These are phyloP conservation scores for Agaricus subrufescens DNA, from an alignment of 768 basidiomycete genomes.

Conservation along the genomic window DNA sequence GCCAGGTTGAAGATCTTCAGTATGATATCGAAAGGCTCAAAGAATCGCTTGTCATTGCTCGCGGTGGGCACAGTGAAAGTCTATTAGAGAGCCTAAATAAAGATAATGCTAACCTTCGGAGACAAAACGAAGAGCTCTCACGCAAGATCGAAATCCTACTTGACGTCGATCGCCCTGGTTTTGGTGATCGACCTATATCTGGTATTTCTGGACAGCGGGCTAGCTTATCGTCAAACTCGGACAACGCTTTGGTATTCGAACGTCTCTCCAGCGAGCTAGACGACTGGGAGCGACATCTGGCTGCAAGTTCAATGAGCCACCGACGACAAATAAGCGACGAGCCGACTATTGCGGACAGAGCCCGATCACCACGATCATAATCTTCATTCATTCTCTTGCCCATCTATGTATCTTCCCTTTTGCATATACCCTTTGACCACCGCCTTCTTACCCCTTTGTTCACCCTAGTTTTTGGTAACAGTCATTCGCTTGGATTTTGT, in stretches of 20 bases:
- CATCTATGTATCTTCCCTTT: constrained; percentile 14
- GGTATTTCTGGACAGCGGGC: constrained; percentile 51
- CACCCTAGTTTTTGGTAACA: constrained; percentile 19
- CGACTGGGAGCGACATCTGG: constrained; percentile 79
- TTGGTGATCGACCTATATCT: constrained; percentile 58
- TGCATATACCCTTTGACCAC: constrained; percentile 45
- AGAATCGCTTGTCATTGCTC: constrained; percentile 66
- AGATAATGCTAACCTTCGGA: constrained; percentile 75
- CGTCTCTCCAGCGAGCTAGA: constrained; percentile 78
- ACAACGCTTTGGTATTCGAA: constrained; percentile 73
- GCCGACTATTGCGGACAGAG: constrained; percentile 46
- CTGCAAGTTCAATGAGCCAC: constrained; percentile 68
- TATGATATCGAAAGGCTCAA: constrained; percentile 75
- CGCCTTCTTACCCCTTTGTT: constrained; percentile 20
- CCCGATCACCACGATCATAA: constrained; percentile 54
- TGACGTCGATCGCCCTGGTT: constrained; percentile 78
- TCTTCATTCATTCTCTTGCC: constrained; percentile 18
- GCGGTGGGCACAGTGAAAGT: constrained; percentile 74
- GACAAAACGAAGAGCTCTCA: constrained; percentile 85
- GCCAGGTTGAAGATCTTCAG: constrained; percentile 75
- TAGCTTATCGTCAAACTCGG: constrained; percentile 81
- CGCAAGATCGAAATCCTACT: constrained; percentile 88
- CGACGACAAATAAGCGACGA: constrained; percentile 68
- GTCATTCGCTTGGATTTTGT: constrained; percentile 57
- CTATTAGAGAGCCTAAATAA: constrained; percentile 75